phyloP scores from a whole-genome alignment of 345 rosid species.

The Populus tremula region DNA sequence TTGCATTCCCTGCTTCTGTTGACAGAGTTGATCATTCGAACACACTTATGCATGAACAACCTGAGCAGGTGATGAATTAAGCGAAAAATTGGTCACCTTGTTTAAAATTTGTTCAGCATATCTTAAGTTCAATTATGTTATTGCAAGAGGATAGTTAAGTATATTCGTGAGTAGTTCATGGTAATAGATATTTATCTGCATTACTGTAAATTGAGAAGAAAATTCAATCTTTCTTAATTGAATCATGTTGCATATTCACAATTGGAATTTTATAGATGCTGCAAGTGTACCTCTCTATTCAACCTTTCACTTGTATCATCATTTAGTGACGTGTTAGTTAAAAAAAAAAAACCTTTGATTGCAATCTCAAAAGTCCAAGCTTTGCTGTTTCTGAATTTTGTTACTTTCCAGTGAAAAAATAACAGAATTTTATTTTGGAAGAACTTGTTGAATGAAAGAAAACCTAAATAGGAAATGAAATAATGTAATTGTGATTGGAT shows the following conservation, averaged over 20 bases:
- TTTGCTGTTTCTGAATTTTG: not conserved
- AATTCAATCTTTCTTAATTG: not conserved
- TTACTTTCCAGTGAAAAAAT: not conserved
- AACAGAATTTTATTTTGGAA: not conserved
- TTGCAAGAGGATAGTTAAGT: not conserved
- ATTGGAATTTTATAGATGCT: not conserved
- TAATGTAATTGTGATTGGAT: not conserved
- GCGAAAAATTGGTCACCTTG: not conserved
- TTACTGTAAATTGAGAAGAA: constrained; percentile 2
- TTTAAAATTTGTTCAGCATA: not conserved
- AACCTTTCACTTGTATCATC: not conserved
- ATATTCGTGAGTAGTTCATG: not conserved
- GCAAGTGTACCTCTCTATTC: not conserved
- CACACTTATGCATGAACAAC: constrained; percentile 20
- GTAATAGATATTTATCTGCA: not conserved
- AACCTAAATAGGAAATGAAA: not conserved
- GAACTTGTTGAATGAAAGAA: not conserved
- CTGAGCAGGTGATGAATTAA: constrained; percentile 37
- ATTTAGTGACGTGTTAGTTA: not conserved
- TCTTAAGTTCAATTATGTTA: not conserved
- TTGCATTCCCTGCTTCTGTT: constrained; percentile 22
- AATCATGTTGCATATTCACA: not conserved
- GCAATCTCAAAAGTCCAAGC: not conserved
- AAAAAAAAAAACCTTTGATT: not conserved
- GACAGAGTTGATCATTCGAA: constrained; percentile 22